Conservation (phyloP, 495 filamentous ascomycete species). For the Platismatia glauca region DNA sequence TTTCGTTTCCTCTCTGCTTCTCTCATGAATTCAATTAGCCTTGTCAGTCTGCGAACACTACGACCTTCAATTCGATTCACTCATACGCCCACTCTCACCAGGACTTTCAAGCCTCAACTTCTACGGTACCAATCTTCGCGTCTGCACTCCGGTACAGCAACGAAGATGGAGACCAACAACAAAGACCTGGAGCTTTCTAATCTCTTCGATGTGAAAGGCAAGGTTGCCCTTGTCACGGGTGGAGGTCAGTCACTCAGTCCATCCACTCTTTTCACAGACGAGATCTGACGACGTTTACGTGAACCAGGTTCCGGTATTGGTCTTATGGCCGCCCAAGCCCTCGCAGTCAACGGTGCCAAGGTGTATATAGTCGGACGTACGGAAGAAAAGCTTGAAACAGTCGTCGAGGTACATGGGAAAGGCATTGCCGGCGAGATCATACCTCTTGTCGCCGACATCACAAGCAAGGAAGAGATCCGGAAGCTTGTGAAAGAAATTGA, state of each 20-base stretch:
- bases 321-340: conserved; percentile 47
- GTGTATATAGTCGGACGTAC: conserved; percentile 54
- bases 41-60: not conserved
- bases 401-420: conserved; percentile 38
- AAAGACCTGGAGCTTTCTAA: conserved; percentile 39
- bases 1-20: not conserved
- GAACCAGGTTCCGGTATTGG: conserved; percentile 40
- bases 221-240: conserved; percentile 50
- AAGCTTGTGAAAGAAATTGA: conserved; percentile 38
- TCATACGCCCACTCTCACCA: not conserved
- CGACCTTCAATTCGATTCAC: not conserved
- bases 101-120: not conserved
- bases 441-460: conserved; percentile 44
- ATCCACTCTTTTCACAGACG: too few species aligned
- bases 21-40: not conserved
- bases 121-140: not conserved
- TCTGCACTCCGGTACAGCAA: not conserved
- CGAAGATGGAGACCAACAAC: conserved; percentile 36
- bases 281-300: not conserved
- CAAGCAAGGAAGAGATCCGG: conserved; percentile 38
- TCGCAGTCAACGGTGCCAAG: conserved; percentile 52
- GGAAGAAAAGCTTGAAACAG: conserved; percentile 45
- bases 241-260: conserved; percentile 22
- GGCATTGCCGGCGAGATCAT: conserved; percentile 48
- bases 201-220: conserved; percentile 49